A percentile compares a stretch with the other conserved stretches of the same genome.
phyloP scores from a whole-genome alignment of 2,329 filamentous ascomycete species.

The Fusarium solani-melongenae region DNA sequence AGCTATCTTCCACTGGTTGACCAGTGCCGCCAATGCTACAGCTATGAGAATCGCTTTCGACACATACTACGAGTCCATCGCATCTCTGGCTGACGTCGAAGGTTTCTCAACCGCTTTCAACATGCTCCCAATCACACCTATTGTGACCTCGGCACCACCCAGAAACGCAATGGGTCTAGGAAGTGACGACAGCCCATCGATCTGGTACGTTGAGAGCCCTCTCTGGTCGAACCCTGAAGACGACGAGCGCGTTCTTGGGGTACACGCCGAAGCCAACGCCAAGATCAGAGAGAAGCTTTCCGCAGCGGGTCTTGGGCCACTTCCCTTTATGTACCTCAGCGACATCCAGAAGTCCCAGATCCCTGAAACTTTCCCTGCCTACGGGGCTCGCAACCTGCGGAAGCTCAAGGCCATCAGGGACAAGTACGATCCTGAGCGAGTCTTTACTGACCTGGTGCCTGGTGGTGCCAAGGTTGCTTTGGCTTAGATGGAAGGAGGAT shows the following conservation, averaged over 20 bases:
- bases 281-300: not conserved
- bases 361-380: not conserved
- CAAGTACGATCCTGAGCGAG: not conserved
- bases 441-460: not conserved
- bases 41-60: not conserved
- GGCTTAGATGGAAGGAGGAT: not conserved
- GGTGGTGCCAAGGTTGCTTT: not conserved
- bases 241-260: not conserved
- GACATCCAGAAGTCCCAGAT: not conserved
- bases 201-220: not conserved
- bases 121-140: not conserved
- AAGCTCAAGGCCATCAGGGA: not conserved
- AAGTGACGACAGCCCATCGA: not conserved
- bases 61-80: not conserved
- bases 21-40: not conserved
- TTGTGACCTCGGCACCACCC: not conserved
- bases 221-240: not conserved
- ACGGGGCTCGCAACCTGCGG: not conserved
- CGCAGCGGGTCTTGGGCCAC: not conserved
- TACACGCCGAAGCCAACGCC: not conserved
- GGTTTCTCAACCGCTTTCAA: constrained; percentile 4
- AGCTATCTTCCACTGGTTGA: not conserved
- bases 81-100: not conserved
- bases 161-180: not conserved
- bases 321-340: not conserved